Conservation (phyloP, 2,329 filamentous ascomycete species). For the Monosporascus sp. region DNA sequence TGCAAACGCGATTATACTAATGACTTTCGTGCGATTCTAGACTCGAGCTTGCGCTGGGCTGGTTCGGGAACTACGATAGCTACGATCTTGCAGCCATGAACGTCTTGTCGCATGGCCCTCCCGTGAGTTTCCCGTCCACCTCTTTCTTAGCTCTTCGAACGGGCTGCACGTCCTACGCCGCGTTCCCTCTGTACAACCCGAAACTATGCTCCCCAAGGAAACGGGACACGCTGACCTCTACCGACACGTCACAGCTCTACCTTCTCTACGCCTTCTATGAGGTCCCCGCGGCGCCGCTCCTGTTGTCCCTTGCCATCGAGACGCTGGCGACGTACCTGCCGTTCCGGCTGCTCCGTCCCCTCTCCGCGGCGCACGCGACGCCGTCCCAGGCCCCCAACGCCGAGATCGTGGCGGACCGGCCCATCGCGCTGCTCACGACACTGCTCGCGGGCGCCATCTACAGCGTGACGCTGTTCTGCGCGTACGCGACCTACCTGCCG, state of each 20-base stretch:
- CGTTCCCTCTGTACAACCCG: neutral
- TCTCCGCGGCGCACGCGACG: slow-evolving; percentile 59
- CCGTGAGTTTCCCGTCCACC: slow-evolving; percentile 39
- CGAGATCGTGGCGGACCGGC: slow-evolving; percentile 59
- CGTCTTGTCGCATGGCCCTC: slow-evolving; percentile 69
- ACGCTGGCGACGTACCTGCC: slow-evolving; percentile 65
- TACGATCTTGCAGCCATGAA: slow-evolving; percentile 62
- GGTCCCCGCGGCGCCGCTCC: slow-evolving; percentile 56
- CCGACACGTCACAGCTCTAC: slow-evolving; percentile 49
- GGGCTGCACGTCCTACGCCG: neutral
- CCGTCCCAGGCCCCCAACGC: slow-evolving; percentile 52
- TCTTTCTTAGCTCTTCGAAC: neutral
- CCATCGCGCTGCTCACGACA: slow-evolving; percentile 60
- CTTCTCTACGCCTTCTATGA: slow-evolving; percentile 75
- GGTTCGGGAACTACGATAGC: slow-evolving; percentile 71
- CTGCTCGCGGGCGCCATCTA: slow-evolving; percentile 70
- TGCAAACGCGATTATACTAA: neutral
- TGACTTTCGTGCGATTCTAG: slow-evolving; percentile 45
- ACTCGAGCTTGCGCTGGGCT: slow-evolving; percentile 65
- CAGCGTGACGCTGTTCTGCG: slow-evolving; percentile 64
- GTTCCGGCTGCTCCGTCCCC: slow-evolving; percentile 67
- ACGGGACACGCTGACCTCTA: slow-evolving; percentile 1
- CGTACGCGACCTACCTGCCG: slow-evolving; percentile 67
- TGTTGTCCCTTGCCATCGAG: slow-evolving; percentile 62
- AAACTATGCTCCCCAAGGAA: slow-evolving; percentile 1